Conservation (phyloP, 495 filamentous ascomycete species). For the Penicillium crystallinum region DNA sequence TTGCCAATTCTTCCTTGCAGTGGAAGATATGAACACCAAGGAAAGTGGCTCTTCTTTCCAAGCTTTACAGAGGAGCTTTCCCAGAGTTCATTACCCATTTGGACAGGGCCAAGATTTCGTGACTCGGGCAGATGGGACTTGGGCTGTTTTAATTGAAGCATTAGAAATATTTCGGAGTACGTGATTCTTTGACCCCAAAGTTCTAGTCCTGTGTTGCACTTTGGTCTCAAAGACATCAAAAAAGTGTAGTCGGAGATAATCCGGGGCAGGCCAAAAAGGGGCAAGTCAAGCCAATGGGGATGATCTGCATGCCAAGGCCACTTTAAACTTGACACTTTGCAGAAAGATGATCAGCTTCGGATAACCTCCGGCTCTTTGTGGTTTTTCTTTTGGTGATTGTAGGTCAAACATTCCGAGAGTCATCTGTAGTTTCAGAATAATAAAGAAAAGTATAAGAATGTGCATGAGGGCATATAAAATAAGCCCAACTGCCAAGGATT, state of each 20-base stretch:
- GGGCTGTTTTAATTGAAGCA: background rate
- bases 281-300: background rate
- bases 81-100: no score
- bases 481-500: no score
- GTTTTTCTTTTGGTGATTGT: no score
- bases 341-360: background rate
- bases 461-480: no score
- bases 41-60: no score
- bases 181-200: background rate
- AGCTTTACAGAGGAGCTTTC: no score
- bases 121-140: background rate
- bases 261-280: background rate
- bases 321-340: background rate
- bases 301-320: constrained; percentile 1
- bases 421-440: no score
- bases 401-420: no score
- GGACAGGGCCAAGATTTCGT: background rate
- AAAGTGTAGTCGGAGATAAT: background rate
- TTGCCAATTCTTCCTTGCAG: no score
- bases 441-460: no score
- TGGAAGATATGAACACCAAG: no score
- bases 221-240: background rate
- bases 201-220: background rate
- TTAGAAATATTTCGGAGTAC: background rate
- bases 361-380: background rate